These are phyloP conservation scores for Apophysomyces sp. DNA, from an alignment of 371 early-diverging fungal species.

Conservation along the genomic window DNA sequence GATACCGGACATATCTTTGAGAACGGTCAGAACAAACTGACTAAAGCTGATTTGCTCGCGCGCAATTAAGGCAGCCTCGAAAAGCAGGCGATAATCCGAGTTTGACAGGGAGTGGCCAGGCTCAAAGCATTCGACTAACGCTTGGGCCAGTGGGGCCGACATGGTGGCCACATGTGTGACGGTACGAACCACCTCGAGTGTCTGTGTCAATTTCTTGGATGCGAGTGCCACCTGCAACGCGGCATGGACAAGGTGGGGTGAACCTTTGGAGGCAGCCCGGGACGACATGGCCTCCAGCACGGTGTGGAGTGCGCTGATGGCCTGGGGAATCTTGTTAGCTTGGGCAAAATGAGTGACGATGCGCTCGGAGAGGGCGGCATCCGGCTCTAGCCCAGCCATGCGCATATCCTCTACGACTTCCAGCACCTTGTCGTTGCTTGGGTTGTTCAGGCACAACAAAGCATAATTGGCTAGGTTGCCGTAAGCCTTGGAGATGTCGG, in stretches of 20 bases:
- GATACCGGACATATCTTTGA: neutral
- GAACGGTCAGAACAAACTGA: neutral
- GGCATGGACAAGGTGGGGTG: neutral
- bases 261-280: constrained; percentile 17
- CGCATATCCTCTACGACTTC: constrained; percentile 40
- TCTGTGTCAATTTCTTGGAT: neutral
- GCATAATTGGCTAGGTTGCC: constrained; percentile 50
- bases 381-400: constrained; percentile 36
- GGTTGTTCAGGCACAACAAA: constrained; percentile 32
- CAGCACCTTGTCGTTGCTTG: constrained; percentile 17
- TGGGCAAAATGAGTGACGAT: constrained; percentile 24
- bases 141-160: neutral
- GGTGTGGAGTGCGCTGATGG: constrained; percentile 24
- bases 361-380: constrained; percentile 33
- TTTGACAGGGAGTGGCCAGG: neutral
- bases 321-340: constrained; percentile 15
- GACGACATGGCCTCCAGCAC: constrained; percentile 27
- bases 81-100: constrained; percentile 13
- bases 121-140: neutral
- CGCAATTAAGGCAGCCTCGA: constrained; percentile 18
- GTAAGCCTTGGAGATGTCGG: constrained; percentile 43
- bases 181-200: neutral
- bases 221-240: constrained; percentile 1
- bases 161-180: neutral
- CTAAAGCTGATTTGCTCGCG: neutral